Percentiles rank a stretch among this genome's conserved stretches.
These are phyloP conservation scores for Fonsecaea pugnacius DNA, from an alignment of 2,329 filamentous ascomycete genomes.

Conservation along the genomic window DNA sequence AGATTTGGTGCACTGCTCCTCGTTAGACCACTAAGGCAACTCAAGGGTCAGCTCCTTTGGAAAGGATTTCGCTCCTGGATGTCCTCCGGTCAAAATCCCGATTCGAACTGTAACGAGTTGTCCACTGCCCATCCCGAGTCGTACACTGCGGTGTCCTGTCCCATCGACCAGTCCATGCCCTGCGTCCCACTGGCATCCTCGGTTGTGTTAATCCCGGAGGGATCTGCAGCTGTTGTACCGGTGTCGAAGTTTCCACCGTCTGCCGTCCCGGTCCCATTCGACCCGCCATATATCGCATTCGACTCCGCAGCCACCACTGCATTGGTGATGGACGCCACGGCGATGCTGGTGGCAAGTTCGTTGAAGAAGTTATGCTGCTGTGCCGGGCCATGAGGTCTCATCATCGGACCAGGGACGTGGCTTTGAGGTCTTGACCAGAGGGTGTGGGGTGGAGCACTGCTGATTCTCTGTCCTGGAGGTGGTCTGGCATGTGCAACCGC, in stretches of 20 bases:
- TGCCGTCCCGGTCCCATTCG: not conserved
- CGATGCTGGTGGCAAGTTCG: not conserved
- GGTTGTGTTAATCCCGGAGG: not conserved
- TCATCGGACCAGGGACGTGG: not conserved
- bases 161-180: not conserved
- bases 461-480: not conserved
- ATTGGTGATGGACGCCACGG: not conserved
- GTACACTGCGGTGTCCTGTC: not conserved
- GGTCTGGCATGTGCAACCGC: not conserved
- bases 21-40: not conserved
- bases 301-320: not conserved
- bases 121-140: not conserved
- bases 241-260: not conserved
- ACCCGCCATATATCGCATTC: not conserved
- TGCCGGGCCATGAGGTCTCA: not conserved
- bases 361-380: not conserved
- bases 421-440: conserved; percentile 2
- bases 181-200: not conserved
- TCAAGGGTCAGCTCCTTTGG: not conserved
- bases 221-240: not conserved
- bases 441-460: not conserved
- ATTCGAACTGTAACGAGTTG: not conserved
- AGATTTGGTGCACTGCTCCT: not conserved
- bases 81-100: not conserved
- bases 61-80: not conserved